phyloP scores from a whole-genome alignment of 768 basidiomycete genomes.

The Mycena indigotica region DNA sequence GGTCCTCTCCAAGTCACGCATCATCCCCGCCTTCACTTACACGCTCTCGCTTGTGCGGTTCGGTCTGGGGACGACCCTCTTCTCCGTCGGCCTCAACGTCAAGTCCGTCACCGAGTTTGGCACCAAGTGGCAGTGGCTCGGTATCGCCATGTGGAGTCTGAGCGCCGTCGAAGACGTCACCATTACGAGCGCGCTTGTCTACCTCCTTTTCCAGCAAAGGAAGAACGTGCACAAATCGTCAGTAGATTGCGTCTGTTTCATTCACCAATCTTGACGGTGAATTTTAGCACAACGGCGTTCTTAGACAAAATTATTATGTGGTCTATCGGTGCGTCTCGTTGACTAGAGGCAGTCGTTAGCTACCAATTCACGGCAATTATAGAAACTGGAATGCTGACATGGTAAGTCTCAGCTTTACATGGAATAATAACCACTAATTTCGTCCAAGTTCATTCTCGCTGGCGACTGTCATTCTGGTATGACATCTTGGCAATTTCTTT shows the following conservation, averaged over 20 bases:
- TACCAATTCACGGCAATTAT: neutral
- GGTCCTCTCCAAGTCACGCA: neutral
- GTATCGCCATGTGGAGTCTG: neutral
- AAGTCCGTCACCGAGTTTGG: neutral
- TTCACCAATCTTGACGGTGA: neutral
- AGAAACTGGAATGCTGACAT: neutral
- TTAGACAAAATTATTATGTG: neutral
- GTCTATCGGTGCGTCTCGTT: neutral
- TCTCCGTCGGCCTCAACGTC: neutral
- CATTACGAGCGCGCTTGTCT: neutral
- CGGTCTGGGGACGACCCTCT: neutral
- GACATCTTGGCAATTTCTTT: neutral
- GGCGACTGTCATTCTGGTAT: neutral
- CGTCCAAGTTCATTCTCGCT: neutral
- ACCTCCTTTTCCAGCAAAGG: neutral
- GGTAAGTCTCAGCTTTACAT: neutral
- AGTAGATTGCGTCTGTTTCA: neutral
- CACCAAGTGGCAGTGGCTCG: conserved; percentile 2
- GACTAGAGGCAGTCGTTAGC: neutral
- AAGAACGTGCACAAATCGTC: neutral
- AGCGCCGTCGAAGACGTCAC: neutral
- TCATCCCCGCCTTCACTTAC: neutral
- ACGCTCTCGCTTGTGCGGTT: neutral
- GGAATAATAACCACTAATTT: neutral
- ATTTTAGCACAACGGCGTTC: neutral